A percentile compares a stretch with the other conserved stretches of the same genome.
Evolutionary conservation across 208 protist genomes (phyloP).

Genomic region (Crithidia acanthocephali): DNA sequence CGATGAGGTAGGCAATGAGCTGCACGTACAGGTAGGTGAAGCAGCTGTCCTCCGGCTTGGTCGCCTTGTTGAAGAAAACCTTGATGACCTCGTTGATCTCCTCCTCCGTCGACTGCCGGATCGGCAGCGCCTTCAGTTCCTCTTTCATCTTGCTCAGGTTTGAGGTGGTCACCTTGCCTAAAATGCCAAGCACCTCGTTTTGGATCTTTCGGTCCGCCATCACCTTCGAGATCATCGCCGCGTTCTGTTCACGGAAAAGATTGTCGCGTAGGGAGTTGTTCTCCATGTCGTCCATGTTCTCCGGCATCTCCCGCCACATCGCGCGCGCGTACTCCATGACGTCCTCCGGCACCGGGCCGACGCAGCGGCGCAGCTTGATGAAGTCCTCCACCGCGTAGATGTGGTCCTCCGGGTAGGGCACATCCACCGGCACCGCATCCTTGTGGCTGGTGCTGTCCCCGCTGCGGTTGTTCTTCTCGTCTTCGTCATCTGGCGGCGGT

Average conservation of each 20-base stretch:
- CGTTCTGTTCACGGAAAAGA: conserved; percentile 65
- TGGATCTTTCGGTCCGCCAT: conserved; percentile 77
- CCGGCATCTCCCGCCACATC: conserved; percentile 82
- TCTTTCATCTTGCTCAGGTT: conserved; percentile 80
- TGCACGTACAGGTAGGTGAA: conserved; percentile 84
- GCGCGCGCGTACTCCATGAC: conserved; percentile 57
- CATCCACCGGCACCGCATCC: conserved; percentile 16
- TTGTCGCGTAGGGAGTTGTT: conserved; percentile 71
- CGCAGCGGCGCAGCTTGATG: conserved; percentile 44
- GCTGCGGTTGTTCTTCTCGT: conserved; percentile 19
- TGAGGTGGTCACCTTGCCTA: conserved; percentile 74
- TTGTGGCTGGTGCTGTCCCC: too few species aligned
- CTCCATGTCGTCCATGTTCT: conserved; percentile 68
- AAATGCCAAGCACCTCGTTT: conserved; percentile 89
- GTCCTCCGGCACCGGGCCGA: conserved; percentile 40
- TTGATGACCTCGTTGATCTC: conserved; percentile 87
- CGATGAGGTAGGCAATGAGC: conserved; percentile 76
- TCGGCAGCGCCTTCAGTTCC: conserved; percentile 75
- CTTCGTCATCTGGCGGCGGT: background rate
- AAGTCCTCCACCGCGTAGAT: conserved; percentile 74
- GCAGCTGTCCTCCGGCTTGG: conserved; percentile 72
- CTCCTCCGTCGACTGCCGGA: conserved; percentile 84
- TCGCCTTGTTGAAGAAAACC: conserved; percentile 89
- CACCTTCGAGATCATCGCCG: conserved; percentile 67
- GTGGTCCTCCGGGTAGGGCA: conserved; percentile 61